These are phyloP conservation scores for Ramaria rubella DNA, from an alignment of 768 basidiomycete species.

Conservation along the genomic window DNA sequence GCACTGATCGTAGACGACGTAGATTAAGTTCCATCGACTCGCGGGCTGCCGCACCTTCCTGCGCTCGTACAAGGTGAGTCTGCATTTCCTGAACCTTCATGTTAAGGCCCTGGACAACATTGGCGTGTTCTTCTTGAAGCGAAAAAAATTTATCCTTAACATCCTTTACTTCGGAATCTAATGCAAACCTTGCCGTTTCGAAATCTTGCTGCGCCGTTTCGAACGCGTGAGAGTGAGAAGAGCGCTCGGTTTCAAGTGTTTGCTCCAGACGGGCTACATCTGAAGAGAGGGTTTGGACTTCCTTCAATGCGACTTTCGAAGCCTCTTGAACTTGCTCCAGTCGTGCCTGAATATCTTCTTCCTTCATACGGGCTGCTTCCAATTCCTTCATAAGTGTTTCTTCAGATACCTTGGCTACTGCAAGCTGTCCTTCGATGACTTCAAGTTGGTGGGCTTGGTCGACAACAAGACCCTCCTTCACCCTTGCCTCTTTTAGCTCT, in stretches of 20 bases:
- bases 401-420: conserved; percentile 28
- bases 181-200: background rate
- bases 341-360: background rate
- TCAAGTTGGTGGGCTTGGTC: conserved; percentile 20
- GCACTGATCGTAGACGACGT: background rate
- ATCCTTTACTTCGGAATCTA: background rate
- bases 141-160: background rate
- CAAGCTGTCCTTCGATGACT: too few relatives aligned
- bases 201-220: background rate
- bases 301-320: background rate
- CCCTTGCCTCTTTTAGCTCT: conserved; percentile 24
- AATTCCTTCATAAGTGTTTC: conserved; percentile 34
- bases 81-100: background rate
- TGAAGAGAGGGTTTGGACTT: background rate
- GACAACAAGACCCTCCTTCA: too few relatives aligned
- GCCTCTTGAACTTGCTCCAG: background rate
- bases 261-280: background rate
- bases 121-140: conserved; percentile 1
- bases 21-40: background rate
- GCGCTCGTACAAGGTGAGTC: background rate
- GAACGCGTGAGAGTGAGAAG: background rate
- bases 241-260: background rate
- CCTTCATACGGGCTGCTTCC: conserved; percentile 9
- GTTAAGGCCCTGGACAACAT: background rate
- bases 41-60: background rate